These are phyloP conservation scores for Fagopyrum tataricum DNA, from an alignment of 148 eudicot species.

Conservation along the genomic window DNA sequence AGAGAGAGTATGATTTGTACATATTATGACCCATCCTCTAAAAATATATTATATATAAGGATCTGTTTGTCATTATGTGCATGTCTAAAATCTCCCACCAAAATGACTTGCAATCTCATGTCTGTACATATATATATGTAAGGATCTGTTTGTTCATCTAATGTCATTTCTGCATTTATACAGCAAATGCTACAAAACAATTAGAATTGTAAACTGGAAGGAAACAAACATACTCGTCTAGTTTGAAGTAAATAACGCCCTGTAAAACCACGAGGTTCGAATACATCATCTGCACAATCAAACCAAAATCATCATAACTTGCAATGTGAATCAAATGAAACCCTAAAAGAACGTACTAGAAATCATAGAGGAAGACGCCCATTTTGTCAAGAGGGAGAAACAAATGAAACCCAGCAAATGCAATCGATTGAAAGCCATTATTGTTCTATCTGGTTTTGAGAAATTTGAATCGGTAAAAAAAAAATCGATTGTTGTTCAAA, in stretches of 20 bases:
- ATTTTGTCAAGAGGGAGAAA: not conserved
- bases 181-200: not conserved
- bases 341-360: conserved; percentile 9
- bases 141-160: not conserved
- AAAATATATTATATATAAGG: too few relatives aligned
- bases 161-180: not conserved
- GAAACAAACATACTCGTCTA: conserved; percentile 5
- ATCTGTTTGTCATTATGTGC: too few relatives aligned
- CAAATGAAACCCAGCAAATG: not conserved
- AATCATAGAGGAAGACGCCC: conserved; percentile 3
- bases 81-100: not conserved
- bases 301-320: not conserved
- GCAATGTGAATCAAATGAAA: not conserved
- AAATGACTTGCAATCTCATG: not conserved
- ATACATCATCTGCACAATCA: conserved; percentile 6
- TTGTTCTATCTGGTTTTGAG: not conserved
- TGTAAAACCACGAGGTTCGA: not conserved
- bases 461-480: not conserved
- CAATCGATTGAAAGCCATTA: conserved; percentile 3
- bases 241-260: conserved; percentile 8
- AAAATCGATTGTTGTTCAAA: not conserved
- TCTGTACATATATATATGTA: not conserved
- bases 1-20: not conserved
- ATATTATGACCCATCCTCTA: too few relatives aligned
- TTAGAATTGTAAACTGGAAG: not conserved